phyloP scores from a whole-genome alignment of 1,284 basidiomycete genomes.

The Anthracocystis setariae region DNA sequence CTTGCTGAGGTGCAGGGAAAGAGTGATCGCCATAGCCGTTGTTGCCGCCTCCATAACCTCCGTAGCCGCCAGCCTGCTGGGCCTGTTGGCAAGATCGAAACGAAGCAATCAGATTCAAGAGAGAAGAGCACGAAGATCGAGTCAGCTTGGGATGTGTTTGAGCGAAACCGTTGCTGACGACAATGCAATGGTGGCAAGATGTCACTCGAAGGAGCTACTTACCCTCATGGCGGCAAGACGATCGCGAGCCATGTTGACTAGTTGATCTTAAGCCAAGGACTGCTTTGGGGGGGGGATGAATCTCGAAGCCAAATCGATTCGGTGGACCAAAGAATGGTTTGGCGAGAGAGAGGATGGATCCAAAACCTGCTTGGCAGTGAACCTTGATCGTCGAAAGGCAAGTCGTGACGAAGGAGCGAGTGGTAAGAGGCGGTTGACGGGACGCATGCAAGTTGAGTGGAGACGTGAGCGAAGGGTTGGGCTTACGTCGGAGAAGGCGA shows the following conservation, averaged over 20 bases:
- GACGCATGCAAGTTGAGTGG: neutral
- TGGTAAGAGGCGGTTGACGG: neutral
- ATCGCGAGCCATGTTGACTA: slow-evolving; percentile 49
- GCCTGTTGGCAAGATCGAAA: slow-evolving; percentile 20
- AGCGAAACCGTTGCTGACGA: too few relatives aligned
- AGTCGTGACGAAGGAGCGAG: neutral
- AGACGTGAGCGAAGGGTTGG: neutral
- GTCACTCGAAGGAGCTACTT: slow-evolving; percentile 5
- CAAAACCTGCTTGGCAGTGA: neutral
- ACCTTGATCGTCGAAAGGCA: neutral
- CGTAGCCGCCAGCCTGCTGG: slow-evolving; percentile 62
- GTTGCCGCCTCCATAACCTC: slow-evolving; percentile 60
- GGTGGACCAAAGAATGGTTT: neutral
- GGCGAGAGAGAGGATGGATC: neutral
- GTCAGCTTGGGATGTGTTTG: slow-evolving; percentile 21
- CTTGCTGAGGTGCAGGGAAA: slow-evolving; percentile 62
- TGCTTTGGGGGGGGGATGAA: neutral
- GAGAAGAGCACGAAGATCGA: neutral
- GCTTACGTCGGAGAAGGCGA: too few relatives aligned
- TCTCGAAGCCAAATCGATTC: neutral
- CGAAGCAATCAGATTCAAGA: neutral
- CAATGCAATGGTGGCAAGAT: too few relatives aligned
- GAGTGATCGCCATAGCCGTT: slow-evolving; percentile 67
- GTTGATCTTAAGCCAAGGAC: neutral
- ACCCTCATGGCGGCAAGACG: slow-evolving; percentile 58